phyloP scores from a whole-genome alignment of 805 yeast species.

The Candida sanyiensis region DNA sequence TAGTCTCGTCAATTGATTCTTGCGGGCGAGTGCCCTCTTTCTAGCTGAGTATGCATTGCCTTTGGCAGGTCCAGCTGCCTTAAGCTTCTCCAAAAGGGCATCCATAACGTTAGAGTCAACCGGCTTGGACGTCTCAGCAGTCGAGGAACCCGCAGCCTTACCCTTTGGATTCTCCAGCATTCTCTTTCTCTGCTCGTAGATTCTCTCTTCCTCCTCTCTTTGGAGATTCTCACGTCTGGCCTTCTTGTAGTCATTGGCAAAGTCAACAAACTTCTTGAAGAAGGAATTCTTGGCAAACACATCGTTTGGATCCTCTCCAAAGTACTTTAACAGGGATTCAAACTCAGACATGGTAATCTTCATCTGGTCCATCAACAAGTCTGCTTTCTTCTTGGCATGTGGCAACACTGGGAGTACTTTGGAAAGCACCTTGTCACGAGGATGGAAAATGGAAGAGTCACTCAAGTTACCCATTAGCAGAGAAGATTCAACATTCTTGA shows the following conservation, averaged over 20 bases:
- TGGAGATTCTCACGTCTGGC: conserved; percentile 75
- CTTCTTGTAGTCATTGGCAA: conserved; percentile 70
- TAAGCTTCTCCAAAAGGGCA: conserved; percentile 72
- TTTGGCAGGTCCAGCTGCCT: conserved; percentile 67
- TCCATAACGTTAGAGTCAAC: conserved; percentile 57
- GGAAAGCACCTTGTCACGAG: conserved; percentile 64
- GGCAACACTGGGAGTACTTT: conserved; percentile 63
- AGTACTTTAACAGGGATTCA: conserved; percentile 66
- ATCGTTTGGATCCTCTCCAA: conserved; percentile 86
- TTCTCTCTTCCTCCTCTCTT: conserved; percentile 74
- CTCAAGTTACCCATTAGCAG: conserved; percentile 80
- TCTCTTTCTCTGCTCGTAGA: conserved; percentile 71
- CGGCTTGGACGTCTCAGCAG: conserved; percentile 2
- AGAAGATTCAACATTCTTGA: conserved; percentile 68
- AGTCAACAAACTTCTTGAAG: conserved; percentile 73
- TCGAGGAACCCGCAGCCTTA: conserved; percentile 7
- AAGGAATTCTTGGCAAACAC: conserved; percentile 59
- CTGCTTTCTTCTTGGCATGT: conserved; percentile 67
- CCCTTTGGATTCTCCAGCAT: conserved; percentile 28
- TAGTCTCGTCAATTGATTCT: conserved; percentile 45
- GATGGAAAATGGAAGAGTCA: conserved; percentile 73
- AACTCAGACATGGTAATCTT: conserved; percentile 59
- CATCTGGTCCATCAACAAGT: conserved; percentile 57
- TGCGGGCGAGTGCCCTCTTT: conserved; percentile 71
- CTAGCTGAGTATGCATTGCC: conserved; percentile 78